Conservation (phyloP, 371 early-diverging fungal genomes). For the Lichtheimia corymbifera region DNA sequence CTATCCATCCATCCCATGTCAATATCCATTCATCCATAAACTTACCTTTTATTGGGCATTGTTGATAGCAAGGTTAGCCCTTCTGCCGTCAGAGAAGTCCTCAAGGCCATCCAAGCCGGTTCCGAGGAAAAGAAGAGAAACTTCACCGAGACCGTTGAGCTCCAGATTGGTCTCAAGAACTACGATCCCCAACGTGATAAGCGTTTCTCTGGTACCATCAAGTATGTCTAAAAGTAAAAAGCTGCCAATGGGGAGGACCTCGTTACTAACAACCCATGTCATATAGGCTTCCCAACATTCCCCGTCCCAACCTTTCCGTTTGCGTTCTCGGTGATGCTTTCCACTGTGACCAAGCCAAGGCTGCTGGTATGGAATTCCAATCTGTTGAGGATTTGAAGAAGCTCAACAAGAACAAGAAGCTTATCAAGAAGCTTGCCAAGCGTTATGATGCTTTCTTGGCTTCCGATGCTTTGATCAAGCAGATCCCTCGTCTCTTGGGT, state of each 20-base stretch:
- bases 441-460: conserved; percentile 97
- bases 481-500: conserved; percentile 97
- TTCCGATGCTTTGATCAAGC: conserved; percentile 97
- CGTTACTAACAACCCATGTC: background rate
- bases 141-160: conserved; percentile 95
- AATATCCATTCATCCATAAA: conserved; percentile 1
- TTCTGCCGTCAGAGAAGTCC: conserved; percentile 85
- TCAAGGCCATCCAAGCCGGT: conserved; percentile 65
- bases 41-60: background rate
- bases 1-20: conserved; percentile 3
- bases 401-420: conserved; percentile 99
- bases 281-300: conserved; percentile 35
- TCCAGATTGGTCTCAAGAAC: conserved; percentile 98
- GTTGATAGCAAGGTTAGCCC: conserved; percentile 79
- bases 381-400: conserved; percentile 98
- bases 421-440: conserved; percentile 97
- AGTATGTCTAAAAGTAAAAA: too few relatives aligned
- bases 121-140: conserved; percentile 90
- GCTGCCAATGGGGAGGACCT: background rate
- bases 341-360: conserved; percentile 95
- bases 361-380: conserved; percentile 89
- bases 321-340: conserved; percentile 97
- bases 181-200: conserved; percentile 99
- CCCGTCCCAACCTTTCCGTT: conserved; percentile 94
- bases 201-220: conserved; percentile 97